A percentile compares a stretch with the other conserved stretches of the same genome.
Conservation (phyloP, 768 basidiomycete genomes). For the Pleurotus tuber-regium region DNA sequence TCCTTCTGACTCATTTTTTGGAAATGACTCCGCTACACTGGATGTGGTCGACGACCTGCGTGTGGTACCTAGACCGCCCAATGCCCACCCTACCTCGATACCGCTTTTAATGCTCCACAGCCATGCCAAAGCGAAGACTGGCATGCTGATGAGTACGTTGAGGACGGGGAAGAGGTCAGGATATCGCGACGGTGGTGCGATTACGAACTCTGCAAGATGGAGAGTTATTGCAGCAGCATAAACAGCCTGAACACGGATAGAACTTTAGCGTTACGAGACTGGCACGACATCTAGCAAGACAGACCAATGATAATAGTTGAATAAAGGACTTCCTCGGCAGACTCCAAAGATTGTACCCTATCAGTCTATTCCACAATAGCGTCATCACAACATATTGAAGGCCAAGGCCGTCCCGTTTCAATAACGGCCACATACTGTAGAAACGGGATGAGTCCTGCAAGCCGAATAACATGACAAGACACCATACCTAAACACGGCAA, state of each 20-base stretch:
- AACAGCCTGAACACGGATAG: conserved; percentile 38
- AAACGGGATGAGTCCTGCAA: neutral
- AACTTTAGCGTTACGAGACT: conserved; percentile 23
- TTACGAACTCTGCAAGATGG: conserved; percentile 61
- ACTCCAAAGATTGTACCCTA: conserved; percentile 73
- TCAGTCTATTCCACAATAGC: conserved; percentile 76
- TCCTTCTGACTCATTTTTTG: too few species aligned
- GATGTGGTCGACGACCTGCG: neutral
- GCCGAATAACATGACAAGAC: neutral
- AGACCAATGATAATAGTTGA: conserved; percentile 51
- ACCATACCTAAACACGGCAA: conserved; percentile 82
- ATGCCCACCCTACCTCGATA: conserved; percentile 78
- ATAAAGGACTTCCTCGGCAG: conserved; percentile 46
- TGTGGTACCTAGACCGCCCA: conserved; percentile 47
- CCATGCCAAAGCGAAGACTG: conserved; percentile 82
- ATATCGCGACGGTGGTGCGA: conserved; percentile 69
- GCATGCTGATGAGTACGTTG: conserved; percentile 79
- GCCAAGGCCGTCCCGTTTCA: conserved; percentile 75
- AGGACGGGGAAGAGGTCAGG: conserved; percentile 85
- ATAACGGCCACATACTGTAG: conserved; percentile 89
- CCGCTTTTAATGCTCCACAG: conserved; percentile 86
- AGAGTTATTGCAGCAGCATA: conserved; percentile 55
- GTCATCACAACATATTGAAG: conserved; percentile 70
- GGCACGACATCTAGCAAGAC: conserved; percentile 14
- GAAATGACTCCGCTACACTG: too few species aligned